Percentiles rank a stretch among this genome's conserved stretches.
These are phyloP conservation scores for Sordariomycetes sp. DNA, from an alignment of 2,329 filamentous ascomycete genomes.

Conservation along the genomic window DNA sequence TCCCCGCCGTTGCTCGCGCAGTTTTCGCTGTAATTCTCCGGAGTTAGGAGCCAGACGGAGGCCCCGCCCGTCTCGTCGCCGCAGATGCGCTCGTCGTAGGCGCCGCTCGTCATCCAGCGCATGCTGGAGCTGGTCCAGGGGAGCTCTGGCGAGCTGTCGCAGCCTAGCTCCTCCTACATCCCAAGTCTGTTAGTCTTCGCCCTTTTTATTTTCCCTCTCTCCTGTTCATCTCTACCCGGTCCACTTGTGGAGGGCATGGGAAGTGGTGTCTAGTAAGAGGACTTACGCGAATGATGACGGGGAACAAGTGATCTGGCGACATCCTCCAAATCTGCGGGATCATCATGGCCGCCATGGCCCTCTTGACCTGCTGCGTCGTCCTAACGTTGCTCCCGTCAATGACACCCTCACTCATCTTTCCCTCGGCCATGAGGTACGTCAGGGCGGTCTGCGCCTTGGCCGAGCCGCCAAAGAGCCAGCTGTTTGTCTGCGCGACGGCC, in stretches of 20 bases:
- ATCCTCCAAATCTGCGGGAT: neutral
- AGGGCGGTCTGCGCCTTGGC: neutral
- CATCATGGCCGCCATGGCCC: neutral
- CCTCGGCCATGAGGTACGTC: neutral
- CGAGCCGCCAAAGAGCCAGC: neutral
- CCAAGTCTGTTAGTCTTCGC: neutral
- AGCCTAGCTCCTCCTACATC: neutral
- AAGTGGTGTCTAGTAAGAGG: neutral
- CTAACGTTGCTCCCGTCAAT: neutral
- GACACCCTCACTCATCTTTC: neutral
- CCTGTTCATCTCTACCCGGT: too few species aligned
- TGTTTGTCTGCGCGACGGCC: neutral
- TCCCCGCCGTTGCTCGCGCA: conserved; percentile 96
- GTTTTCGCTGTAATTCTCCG: conserved; percentile 55
- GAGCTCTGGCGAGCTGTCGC: neutral
- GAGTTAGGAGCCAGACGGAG: neutral
- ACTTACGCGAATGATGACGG: neutral
- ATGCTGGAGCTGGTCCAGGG: neutral
- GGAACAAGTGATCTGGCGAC: neutral
- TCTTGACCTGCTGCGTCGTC: neutral
- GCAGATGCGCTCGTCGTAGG: neutral
- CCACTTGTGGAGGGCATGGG: too few species aligned
- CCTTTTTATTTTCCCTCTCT: too few species aligned
- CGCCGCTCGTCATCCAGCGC: neutral
- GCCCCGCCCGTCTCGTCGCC: neutral